These are phyloP conservation scores for Chalciporus sp. DNA, from an alignment of 1,284 basidiomycete species.

Conservation along the genomic window DNA sequence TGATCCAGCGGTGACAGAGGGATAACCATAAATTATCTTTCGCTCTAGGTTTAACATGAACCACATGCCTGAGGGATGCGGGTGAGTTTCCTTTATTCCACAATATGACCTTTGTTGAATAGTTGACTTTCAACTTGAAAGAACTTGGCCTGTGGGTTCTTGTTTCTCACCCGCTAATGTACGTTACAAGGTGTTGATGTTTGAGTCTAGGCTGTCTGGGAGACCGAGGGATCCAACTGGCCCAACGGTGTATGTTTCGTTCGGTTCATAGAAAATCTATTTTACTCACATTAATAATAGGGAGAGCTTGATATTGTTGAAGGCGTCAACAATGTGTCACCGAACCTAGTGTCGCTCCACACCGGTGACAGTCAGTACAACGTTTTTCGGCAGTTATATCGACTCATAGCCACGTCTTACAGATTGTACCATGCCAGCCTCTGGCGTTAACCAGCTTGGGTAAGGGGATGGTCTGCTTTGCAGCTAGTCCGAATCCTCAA, in stretches of 20 bases:
- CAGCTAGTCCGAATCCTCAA: conserved; percentile 19
- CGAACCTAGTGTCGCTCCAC: conserved; percentile 46
- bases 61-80: conserved; percentile 66
- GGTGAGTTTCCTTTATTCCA: conserved; percentile 42
- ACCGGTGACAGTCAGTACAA: conserved; percentile 38
- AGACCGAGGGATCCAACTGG: conserved; percentile 52
- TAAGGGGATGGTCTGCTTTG: conserved; percentile 2
- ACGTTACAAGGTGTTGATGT: conserved; percentile 8
- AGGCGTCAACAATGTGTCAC: conserved; percentile 37
- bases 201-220: conserved; percentile 46
- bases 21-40: background rate
- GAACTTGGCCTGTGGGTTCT: conserved; percentile 47
- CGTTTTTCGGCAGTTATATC: too few relatives aligned
- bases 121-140: conserved; percentile 20
- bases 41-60: conserved; percentile 35
- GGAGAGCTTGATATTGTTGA: conserved; percentile 46
- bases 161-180: background rate
- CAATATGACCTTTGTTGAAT: background rate
- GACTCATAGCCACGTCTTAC: background rate
- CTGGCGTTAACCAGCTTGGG: conserved; percentile 28
- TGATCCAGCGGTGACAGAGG: background rate
- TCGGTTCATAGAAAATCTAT: background rate
- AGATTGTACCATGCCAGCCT: conserved; percentile 28
- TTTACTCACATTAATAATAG: conserved; percentile 29
- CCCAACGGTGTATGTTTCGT: conserved; percentile 42